phyloP scores from a whole-genome alignment of 352 stramenopile genomes.

The Phytopythium helicoides region DNA sequence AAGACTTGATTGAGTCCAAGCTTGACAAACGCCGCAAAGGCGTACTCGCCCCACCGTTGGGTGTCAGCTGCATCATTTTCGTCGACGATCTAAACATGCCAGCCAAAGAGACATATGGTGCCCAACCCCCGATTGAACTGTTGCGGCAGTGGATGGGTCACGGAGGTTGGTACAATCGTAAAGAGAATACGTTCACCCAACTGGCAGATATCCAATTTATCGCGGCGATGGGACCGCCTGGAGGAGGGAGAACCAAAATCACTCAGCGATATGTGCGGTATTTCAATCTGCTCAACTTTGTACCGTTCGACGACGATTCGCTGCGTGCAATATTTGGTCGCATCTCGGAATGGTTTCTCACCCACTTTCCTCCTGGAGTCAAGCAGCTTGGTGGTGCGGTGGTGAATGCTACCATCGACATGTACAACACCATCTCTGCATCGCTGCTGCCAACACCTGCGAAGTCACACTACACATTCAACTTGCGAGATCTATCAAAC shows the following conservation, averaged over 20 bases:
- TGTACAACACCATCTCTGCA: conserved; percentile 91
- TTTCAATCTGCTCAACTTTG: conserved; percentile 94
- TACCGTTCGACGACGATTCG: conserved; percentile 88
- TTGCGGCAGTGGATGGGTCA: conserved; percentile 94
- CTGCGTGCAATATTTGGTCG: conserved; percentile 85
- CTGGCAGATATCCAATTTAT: conserved; percentile 94
- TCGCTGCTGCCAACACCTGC: conserved; percentile 90
- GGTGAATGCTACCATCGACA: conserved; percentile 87
- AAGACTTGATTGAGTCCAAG: conserved; percentile 94
- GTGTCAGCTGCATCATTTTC: conserved; percentile 91
- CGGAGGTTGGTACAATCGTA: conserved; percentile 93
- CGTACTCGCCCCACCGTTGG: conserved; percentile 87
- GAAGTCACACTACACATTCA: conserved; percentile 96
- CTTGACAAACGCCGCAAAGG: conserved; percentile 93
- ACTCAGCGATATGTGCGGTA: conserved; percentile 92
- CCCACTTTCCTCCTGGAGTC: conserved; percentile 74
- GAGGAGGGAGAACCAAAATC: conserved; percentile 89
- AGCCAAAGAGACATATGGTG: conserved; percentile 92
- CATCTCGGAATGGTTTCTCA: conserved; percentile 91
- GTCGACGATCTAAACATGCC: conserved; percentile 96
- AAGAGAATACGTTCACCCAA: conserved; percentile 91
- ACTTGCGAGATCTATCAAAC: conserved; percentile 91
- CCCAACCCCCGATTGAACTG: conserved; percentile 92
- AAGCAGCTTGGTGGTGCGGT: conserved; percentile 71
- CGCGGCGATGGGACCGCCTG: conserved; percentile 90